Base-by-base conservation (phyloP, 2,329 filamentous ascomycete species). In the Paracamarosporium sp. region DNA sequence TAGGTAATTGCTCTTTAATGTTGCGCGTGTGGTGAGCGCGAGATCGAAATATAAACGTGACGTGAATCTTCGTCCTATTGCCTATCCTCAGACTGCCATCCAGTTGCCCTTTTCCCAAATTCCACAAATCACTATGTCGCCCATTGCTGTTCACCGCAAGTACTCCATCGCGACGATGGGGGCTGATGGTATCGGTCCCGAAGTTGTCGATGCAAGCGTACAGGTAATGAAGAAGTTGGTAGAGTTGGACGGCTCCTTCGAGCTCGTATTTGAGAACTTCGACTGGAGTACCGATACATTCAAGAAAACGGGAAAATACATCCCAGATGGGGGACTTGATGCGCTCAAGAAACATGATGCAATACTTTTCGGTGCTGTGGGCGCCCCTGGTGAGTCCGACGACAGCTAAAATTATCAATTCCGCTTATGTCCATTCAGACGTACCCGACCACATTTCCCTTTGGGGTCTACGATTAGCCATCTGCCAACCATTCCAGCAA, bases 241-340 rank as follows among this genome's bases (percentile, higher is more conserved):
- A 4, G 69, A 79, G 31, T 78, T 82, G 1, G 76, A 87, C 1
- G 79, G 83, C 36, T 82, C 83, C 0, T 91, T 91, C 72, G 67
- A 78, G 13, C 78, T 91, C 0, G 76, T 85, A 11, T 90, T 90
- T 67, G 82, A 81, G 40, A 78, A 87, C 62, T 88, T 85, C 65
- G 86, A 89, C 71, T 90, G 88, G 88, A 87, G 84, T 63, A 89
- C 86, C 0, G 85, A 87, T 15, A 86, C 82, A 0, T 90, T 88
- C 75, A 88, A 88, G 70, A 82, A 83, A 69, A 87, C 83, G 0
- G 88, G 88, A 1, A 82, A 85, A 62, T 90, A 89, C 67, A 88
- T 89, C 8, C 85, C 86, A 0, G 82, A 86, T 22, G 85, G 83
- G 30, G 86, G 85, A 1, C 77, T 88, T 1, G 83, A 87, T 8